Evolutionary conservation across 352 stramenopile genomes (phyloP).

Genomic region (Globisporangium orthogonon): DNA sequence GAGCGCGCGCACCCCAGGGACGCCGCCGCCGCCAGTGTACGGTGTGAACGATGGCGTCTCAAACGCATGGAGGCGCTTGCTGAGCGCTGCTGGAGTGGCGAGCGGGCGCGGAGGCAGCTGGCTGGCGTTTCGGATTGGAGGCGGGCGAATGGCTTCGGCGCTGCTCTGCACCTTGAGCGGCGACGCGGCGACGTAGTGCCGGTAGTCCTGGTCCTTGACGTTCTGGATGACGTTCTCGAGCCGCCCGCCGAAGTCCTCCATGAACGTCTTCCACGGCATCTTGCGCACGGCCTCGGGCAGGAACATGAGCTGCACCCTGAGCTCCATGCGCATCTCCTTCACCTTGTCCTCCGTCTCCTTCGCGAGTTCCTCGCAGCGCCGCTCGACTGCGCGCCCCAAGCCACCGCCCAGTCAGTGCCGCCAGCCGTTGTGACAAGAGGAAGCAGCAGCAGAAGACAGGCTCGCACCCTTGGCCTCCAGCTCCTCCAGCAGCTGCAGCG

Average conservation of each 20-base stretch:
- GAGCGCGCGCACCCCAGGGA: conserved; percentile 24
- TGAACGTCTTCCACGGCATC: conserved; percentile 80
- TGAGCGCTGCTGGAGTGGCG: conserved; percentile 9
- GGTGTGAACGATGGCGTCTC: conserved; percentile 32
- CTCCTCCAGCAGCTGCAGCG: conserved; percentile 43
- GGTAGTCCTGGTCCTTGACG: conserved; percentile 24
- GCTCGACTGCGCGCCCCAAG: conserved; percentile 35
- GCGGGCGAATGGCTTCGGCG: neutral
- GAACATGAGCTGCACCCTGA: conserved; percentile 76
- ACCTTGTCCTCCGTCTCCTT: conserved; percentile 45
- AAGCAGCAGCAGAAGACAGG: neutral
- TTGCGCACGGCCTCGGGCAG: conserved; percentile 60
- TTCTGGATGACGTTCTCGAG: conserved; percentile 69
- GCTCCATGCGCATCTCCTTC: conserved; percentile 62
- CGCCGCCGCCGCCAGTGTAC: neutral
- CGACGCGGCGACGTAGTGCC: conserved; percentile 31
- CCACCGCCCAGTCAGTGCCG: neutral
- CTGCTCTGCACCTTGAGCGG: conserved; percentile 19
- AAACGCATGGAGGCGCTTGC: conserved; percentile 24
- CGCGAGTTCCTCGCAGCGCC: conserved; percentile 51
- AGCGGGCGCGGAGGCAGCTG: conserved; percentile 3
- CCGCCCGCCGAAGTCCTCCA: conserved; percentile 68
- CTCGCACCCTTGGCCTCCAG: conserved; percentile 53
- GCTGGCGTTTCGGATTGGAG: neutral
- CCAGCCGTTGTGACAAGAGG: no score